Percentiles rank a stretch among this genome's conserved stretches.
Conservation (phyloP, 306 rosid species). For the Cucumis cinereus region DNA sequence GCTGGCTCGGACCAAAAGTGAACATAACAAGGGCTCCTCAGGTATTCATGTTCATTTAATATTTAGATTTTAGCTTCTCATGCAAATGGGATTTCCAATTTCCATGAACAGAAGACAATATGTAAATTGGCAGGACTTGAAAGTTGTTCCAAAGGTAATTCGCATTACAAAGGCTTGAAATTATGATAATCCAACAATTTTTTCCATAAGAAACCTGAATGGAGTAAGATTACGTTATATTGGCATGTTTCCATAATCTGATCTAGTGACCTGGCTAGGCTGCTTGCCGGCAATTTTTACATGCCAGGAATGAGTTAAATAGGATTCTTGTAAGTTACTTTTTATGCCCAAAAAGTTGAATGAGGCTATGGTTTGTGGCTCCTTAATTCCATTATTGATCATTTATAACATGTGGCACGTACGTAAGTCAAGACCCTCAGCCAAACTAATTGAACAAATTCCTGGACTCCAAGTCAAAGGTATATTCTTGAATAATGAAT, state of each 20-base stretch:
- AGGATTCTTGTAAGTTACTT: neutral
- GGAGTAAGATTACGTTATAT: neutral
- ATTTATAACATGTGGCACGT: neutral
- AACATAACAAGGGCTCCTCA: constrained; percentile 95
- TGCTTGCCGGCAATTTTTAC: neutral
- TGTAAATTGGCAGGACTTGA: neutral
- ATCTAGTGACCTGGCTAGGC: neutral
- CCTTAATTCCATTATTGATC: neutral
- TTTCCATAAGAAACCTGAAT: neutral
- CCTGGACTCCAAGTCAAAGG: neutral
- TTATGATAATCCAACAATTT: neutral
- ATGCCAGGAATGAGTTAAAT: neutral
- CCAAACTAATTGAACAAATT: neutral
- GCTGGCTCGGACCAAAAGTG: constrained; percentile 90
- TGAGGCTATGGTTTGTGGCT: neutral
- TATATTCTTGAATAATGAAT: neutral
- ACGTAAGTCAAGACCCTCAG: neutral
- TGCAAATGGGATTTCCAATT: neutral
- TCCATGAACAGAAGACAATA: neutral
- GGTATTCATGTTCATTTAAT: constrained; percentile 31
- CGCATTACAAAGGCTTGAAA: neutral
- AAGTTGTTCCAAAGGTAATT: neutral
- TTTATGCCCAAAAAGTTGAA: neutral
- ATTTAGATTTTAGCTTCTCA: neutral
- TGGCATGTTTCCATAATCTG: neutral